Conservation (phyloP, 352 stramenopile genomes). For the Pelagophyceae sp. region DNA sequence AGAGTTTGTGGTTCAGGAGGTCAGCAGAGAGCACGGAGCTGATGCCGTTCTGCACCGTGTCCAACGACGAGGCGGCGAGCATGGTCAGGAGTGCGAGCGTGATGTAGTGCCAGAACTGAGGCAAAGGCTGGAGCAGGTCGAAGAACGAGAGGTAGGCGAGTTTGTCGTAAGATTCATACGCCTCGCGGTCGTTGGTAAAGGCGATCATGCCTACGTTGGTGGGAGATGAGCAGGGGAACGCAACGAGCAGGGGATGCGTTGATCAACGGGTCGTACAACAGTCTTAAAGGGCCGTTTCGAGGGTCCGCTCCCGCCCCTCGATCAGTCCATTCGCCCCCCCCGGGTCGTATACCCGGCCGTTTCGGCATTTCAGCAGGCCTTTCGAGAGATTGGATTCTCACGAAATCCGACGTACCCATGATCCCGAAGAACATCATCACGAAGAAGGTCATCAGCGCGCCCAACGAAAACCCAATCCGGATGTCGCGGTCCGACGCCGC, state of each 20-base stretch:
- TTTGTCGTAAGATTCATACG: slow-evolving; percentile 45
- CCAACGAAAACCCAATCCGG: slow-evolving; percentile 40
- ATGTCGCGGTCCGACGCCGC: slow-evolving; percentile 38
- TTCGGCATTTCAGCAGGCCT: too few species aligned
- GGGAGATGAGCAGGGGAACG: too few species aligned
- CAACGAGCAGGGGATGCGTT: too few species aligned
- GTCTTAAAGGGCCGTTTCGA: too few species aligned
- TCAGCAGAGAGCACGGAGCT: slow-evolving; percentile 42
- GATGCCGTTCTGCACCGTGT: slow-evolving; percentile 50
- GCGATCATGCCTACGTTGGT: slow-evolving; percentile 52
- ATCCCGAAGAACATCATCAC: slow-evolving; percentile 58
- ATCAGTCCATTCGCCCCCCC: too few species aligned
- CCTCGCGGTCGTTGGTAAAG: slow-evolving; percentile 45
- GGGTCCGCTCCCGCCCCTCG: too few species aligned
- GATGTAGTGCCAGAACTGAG: slow-evolving; percentile 44
- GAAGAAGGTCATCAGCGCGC: slow-evolving; percentile 40
- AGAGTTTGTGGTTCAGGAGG: slow-evolving; percentile 31
- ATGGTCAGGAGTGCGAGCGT: slow-evolving; percentile 47
- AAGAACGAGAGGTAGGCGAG: slow-evolving; percentile 49
- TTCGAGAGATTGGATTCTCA: too few species aligned
- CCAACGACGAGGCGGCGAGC: slow-evolving; percentile 42
- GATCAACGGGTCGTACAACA: too few species aligned
- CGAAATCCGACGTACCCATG: too few species aligned
- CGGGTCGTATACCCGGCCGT: too few species aligned
- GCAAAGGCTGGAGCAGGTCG: slow-evolving; percentile 41